Conservation (phyloP, 73 alveolate species). For the Symbiodinium natans region DNA sequence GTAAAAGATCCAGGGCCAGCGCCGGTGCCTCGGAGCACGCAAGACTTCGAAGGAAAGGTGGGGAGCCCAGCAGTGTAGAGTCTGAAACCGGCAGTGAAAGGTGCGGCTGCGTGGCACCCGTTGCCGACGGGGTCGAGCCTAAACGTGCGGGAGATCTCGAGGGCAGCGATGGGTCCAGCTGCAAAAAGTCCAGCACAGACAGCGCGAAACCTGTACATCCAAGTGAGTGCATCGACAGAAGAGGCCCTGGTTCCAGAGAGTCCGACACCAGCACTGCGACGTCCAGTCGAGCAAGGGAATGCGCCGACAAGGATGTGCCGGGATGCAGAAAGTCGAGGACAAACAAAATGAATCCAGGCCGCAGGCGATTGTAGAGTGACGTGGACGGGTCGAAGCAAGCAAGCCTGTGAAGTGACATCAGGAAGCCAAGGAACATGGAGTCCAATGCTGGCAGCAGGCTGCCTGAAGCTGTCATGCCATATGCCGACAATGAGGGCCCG, state of each 20-base stretch:
- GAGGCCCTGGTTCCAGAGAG: not conserved
- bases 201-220: not conserved
- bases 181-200: constrained; percentile 19
- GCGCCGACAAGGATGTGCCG: not conserved
- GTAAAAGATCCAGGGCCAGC: constrained; percentile 31
- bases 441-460: constrained; percentile 39
- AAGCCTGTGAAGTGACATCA: not conserved
- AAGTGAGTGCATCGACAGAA: not conserved
- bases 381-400: not conserved
- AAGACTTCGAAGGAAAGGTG: constrained; percentile 4
- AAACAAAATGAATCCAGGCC: not conserved
- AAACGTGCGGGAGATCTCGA: not conserved
- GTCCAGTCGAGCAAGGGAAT: not conserved
- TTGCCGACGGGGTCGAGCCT: constrained; percentile 2
- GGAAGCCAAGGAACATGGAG: constrained; percentile 6
- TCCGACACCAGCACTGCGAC: constrained; percentile 9
- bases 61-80: not conserved
- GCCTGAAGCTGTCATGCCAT: constrained; percentile 24
- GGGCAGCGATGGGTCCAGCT: not conserved
- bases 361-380: not conserved
- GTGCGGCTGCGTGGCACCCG: constrained; percentile 27
- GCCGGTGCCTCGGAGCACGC: not conserved
- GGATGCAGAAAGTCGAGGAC: not conserved
- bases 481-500: constrained; percentile 5
- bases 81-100: not conserved